Conservation (phyloP, 1,139 yeast genomes). For the Hanseniaspora gamundiae region DNA sequence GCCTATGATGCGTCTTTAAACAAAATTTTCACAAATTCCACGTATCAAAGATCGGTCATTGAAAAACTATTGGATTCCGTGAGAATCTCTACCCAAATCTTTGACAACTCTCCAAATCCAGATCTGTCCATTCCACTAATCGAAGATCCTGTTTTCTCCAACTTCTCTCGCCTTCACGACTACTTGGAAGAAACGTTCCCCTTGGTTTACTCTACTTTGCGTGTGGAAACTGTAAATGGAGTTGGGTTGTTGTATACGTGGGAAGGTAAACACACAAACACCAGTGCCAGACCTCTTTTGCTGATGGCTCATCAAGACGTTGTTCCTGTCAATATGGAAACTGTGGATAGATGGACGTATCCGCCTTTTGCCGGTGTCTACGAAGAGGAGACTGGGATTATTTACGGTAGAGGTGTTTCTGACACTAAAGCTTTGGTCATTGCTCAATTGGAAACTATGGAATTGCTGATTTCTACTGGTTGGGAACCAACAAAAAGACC, state of each 20-base stretch:
- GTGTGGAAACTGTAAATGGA: slow-evolving; percentile 47
- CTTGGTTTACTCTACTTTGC: slow-evolving; percentile 35
- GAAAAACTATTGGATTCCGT: slow-evolving; percentile 38
- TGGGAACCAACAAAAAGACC: slow-evolving; percentile 43
- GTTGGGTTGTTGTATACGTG: slow-evolving; percentile 57
- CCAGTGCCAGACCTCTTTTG: slow-evolving; percentile 46
- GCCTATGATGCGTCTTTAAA: slow-evolving; percentile 13
- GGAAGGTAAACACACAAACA: slow-evolving; percentile 23
- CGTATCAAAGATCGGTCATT: slow-evolving; percentile 29
- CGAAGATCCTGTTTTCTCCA: slow-evolving; percentile 11
- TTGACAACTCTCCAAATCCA: slow-evolving; percentile 34
- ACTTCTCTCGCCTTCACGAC: slow-evolving; percentile 31
- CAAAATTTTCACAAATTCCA: slow-evolving; percentile 24
- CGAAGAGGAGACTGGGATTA: slow-evolving; percentile 36
- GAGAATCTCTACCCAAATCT: slow-evolving; percentile 45
- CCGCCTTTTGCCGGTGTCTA: slow-evolving; percentile 61
- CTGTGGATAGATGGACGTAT: slow-evolving; percentile 48
- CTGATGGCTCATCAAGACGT: slow-evolving; percentile 75
- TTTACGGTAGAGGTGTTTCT: slow-evolving; percentile 56
- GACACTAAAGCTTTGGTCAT: slow-evolving; percentile 53
- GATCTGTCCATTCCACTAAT: slow-evolving; percentile 26
- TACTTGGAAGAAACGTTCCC: slow-evolving; percentile 52
- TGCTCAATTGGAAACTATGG: slow-evolving; percentile 48
- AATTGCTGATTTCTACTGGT: slow-evolving; percentile 33
- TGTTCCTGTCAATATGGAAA: slow-evolving; percentile 58